Evolutionary conservation across 2,329 filamentous ascomycete genomes (phyloP), one percentile per base, ranked within the genome.

Genomic region (Dryadomyces quercus-mongolicae): DNA sequence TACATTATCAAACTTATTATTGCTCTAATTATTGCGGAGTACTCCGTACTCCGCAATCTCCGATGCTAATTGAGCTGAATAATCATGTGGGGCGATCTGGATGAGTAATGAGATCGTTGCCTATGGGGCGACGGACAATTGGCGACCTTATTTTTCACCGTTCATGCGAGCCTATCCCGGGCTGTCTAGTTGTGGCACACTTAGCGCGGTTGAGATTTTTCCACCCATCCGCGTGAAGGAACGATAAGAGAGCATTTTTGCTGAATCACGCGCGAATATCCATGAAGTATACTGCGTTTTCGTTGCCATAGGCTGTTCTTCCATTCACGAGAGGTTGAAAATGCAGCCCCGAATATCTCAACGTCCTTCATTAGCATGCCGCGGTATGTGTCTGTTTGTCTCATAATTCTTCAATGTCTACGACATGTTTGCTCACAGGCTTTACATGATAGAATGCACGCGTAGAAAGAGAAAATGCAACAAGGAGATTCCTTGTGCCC

Each of bases 401-500:
- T 5, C 25, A 31, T 8, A 4, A 4, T 8, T 8, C 25, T 31
- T 8, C 25, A 31, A 31, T 31, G 25, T 5, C 21, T 15, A 40
- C 9, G 3, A 36, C 34, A 6, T 44, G 16, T 20, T n/a, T 44
- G 3, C 42, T n/a, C 42, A n/a, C n/a, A 16, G 16, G 12, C 16
- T 3, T 22, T 3, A 25, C 21, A 21, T 43, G 42, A 5, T 20
- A 60, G 59, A 61, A 56, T 61, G 60, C 59, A 60, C 60, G 1
- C 54, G 56, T 5, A 55, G 54, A 12, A 61, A 61, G 46, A 53
- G 59, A 25, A 61, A 60, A 46, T 61, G 60, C 54, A 56, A 57
- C 55, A 61, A 61, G 50, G 57, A 58, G 9, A 57, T 60, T n/a
- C 59, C 59, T 2, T 60, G 59, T 43, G 34, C 58, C 31, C 56